Base-by-base conservation (phyloP, 2,329 filamentous ascomycete genomes). In the Colletotrichum sp. region DNA sequence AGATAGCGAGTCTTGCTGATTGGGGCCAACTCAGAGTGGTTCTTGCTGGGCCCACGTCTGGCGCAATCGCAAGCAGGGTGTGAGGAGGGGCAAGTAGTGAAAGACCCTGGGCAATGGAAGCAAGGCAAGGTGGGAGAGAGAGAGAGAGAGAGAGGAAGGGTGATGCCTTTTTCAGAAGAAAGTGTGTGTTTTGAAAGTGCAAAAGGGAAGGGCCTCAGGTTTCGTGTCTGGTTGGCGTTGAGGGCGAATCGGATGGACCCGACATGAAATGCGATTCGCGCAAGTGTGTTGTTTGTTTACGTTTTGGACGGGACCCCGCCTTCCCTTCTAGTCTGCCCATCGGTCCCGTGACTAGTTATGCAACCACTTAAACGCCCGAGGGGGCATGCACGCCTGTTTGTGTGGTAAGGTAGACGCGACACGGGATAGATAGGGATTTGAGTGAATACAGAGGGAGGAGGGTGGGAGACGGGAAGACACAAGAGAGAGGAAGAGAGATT, bases 301-400 rank as follows among this genome's bases (percentile, higher is more conserved):
- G 8, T 73, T 54, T 9, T 18, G 38, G 27, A n/a, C 15, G 6
- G 8, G 27, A 34, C 71, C 71, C 68, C 71, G 71, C 71, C 68
- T 73, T 73, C 62, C 68, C 27, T 71, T 71, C 62, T 73, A 21
- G 68, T 73, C 61, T 62, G 8, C 29, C 36, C 43, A 62, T 66
- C 43, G 63, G 34, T 66, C 71, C 68, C 71, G 71, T 73, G 69
- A 73, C 51, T 38, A 18, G 13, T 12, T 24, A 72, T 74, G 72
- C 69, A 73, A 73, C 69, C 72, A 74, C 72, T 74, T 73, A 74
- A 69, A 74, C 24, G 51, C 27, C 36, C 54, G 64, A 29, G 34
- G 54, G 24, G 18, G 24, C 13, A 58, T 36, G 47, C 59, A 27
- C 70, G 72, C 64, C 47, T 68, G 29, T 61, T 65, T 61, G 33